Percentiles rank a stretch among this genome's conserved stretches.
phyloP scores from a whole-genome alignment of 176 grass and related monocot species.

The Phragmites australis region DNA sequence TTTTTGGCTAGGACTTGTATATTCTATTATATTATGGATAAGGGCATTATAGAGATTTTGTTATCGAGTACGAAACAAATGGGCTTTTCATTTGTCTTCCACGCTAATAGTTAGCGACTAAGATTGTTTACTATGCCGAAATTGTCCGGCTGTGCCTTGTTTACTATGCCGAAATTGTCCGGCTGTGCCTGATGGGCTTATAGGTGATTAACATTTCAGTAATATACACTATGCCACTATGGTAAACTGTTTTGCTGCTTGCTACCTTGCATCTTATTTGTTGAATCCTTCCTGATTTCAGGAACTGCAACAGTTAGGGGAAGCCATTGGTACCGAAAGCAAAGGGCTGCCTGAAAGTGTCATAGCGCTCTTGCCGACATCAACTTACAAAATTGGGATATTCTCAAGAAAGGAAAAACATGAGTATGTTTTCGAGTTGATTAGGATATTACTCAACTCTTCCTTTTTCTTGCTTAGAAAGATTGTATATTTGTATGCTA shows the following conservation, averaged over 20 bases:
- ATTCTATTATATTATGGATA: neutral
- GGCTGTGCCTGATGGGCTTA: neutral
- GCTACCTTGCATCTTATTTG: neutral
- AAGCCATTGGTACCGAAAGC: conserved; percentile 75
- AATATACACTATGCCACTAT: neutral
- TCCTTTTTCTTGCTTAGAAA: neutral
- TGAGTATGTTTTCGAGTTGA: conserved; percentile 60
- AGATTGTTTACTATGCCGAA: neutral
- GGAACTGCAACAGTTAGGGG: conserved; percentile 90
- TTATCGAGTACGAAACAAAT: neutral
- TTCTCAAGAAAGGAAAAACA: conserved; percentile 84
- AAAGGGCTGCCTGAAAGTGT: conserved; percentile 68
- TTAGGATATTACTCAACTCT: neutral
- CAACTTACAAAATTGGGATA: conserved; percentile 70
- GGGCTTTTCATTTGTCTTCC: neutral
- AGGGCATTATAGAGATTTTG: neutral
- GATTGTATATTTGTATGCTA: neutral
- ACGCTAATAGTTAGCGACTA: neutral
- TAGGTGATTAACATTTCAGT: neutral
- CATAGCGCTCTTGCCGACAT: conserved; percentile 59
- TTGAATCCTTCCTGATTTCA: conserved; percentile 43
- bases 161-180: neutral
- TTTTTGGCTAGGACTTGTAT: neutral
- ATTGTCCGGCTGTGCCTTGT: neutral
- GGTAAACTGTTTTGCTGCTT: neutral